These are phyloP conservation scores for Cyclostephanos invisitatus DNA, from an alignment of 108 stramenopile species.

Conservation along the genomic window DNA sequence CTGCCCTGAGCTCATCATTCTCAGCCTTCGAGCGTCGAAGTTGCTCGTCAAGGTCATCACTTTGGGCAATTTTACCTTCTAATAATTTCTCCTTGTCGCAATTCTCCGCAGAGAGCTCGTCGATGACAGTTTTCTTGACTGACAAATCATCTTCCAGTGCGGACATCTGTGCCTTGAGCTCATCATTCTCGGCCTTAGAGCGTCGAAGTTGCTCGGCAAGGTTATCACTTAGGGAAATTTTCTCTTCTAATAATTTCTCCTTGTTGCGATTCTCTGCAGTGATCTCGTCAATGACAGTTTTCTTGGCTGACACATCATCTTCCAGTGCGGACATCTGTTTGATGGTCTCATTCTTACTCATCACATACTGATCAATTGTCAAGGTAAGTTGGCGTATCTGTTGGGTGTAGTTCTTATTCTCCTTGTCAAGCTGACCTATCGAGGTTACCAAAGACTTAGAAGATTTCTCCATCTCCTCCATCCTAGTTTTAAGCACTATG, in stretches of 20 bases:
- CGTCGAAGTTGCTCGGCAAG: not conserved
- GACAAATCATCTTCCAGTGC: not conserved
- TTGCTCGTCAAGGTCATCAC: not conserved
- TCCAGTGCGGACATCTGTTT: not conserved
- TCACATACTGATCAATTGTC: not conserved
- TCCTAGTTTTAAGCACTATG: not conserved
- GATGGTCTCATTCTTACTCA: not conserved
- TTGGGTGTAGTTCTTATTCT: not conserved
- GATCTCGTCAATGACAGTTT: not conserved
- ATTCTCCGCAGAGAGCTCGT: not conserved
- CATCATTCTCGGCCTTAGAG: slow-evolving; percentile 4
- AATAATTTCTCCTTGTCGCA: not conserved
- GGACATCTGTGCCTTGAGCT: not conserved
- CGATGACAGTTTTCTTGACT: not conserved
- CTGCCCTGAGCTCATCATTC: slow-evolving; percentile 1
- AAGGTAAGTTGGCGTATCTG: not conserved
- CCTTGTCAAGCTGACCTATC: not conserved
- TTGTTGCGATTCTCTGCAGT: not conserved
- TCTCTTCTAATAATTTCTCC: not conserved
- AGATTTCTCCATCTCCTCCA: not conserved
- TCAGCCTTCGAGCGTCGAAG: not conserved
- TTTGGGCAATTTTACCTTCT: not conserved
- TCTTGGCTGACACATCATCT: not conserved
- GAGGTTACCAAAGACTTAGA: not conserved
- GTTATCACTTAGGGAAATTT: not conserved